Conservation (phyloP, 768 basidiomycete genomes). For the Daedaleopsis sinensis region DNA sequence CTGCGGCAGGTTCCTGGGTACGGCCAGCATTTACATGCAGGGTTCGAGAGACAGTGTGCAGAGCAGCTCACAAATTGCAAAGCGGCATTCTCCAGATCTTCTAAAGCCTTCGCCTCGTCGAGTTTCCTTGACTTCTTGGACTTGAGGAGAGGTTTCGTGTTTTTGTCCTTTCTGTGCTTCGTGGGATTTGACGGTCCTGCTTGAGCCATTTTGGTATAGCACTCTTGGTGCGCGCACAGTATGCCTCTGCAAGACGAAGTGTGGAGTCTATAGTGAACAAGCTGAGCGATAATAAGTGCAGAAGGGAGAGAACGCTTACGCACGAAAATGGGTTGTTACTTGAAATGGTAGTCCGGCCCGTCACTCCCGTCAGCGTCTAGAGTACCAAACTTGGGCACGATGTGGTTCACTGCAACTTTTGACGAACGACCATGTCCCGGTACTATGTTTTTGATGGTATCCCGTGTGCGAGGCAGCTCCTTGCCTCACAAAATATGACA, state of each 20-base stretch:
- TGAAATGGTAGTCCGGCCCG: too few relatives aligned
- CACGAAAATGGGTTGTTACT: not conserved
- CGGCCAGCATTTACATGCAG: constrained; percentile 25
- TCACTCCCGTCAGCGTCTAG: not conserved
- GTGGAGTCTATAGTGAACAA: too few relatives aligned
- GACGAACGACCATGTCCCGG: constrained; percentile 6
- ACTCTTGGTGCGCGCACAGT: too few relatives aligned
- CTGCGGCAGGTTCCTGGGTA: constrained; percentile 52
- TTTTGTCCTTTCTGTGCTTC: constrained; percentile 13
- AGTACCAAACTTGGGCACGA: not conserved
- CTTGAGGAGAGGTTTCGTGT: constrained; percentile 19
- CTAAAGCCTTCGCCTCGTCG: constrained; percentile 52
- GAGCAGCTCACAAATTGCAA: constrained; percentile 49
- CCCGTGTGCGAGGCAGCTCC: constrained; percentile 37
- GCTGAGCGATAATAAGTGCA: not conserved
- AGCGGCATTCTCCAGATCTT: constrained; percentile 50
- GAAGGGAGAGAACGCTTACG: not conserved
- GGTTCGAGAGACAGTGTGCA: constrained; percentile 15
- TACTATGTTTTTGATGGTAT: constrained; percentile 58
- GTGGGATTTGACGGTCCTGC: constrained; percentile 20
- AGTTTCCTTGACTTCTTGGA: constrained; percentile 44
- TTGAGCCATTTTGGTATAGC: constrained; percentile 10
- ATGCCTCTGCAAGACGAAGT: too few relatives aligned
- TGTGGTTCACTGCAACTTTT: not conserved
- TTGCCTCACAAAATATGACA: not conserved